Percentiles rank a stretch among this genome's conserved stretches.
Conservation (phyloP, 1,139 yeast species). For the Hemisphaericaspora subhashii region DNA sequence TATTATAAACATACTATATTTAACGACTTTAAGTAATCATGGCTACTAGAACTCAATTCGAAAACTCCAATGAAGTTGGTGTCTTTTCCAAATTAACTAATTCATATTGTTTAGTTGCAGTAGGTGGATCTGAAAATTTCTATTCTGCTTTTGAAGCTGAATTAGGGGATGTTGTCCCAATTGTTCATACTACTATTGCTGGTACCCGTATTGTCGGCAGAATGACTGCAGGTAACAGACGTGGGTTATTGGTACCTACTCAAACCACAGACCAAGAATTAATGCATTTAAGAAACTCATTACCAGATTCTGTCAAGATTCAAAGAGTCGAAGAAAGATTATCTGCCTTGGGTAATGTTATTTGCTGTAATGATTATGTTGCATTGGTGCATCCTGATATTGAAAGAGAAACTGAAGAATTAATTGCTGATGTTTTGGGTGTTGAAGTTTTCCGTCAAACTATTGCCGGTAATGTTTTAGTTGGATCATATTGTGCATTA, state of each 20-base stretch:
- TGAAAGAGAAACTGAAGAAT: constrained; percentile 98
- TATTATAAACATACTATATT: background rate
- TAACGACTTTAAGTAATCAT: constrained; percentile 17
- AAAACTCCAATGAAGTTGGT: constrained; percentile 97
- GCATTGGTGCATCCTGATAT: constrained; percentile 99
- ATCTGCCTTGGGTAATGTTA: constrained; percentile 95
- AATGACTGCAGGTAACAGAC: constrained; percentile 98
- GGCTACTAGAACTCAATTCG: constrained; percentile 71
- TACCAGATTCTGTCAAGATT: constrained; percentile 94
- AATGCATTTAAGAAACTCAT: constrained; percentile 93
- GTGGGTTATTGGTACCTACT: constrained; percentile 95
- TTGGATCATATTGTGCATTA: constrained; percentile 92
- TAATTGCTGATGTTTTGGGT: constrained; percentile 97
- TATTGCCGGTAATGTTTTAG: constrained; percentile 95
- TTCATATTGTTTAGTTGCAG: constrained; percentile 93
- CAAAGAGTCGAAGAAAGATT: constrained; percentile 98
- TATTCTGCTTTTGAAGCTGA: constrained; percentile 98
- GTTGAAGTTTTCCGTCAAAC: constrained; percentile 99
- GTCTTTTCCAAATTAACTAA: constrained; percentile 96
- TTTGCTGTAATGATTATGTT: constrained; percentile 98
- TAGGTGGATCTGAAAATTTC: constrained; percentile 97
- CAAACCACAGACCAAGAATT: constrained; percentile 99
- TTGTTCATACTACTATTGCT: constrained; percentile 95
- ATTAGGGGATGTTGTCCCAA: constrained; percentile 93
- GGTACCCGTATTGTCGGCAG: constrained; percentile 98